phyloP scores from a whole-genome alignment of 306 rosid species.

The Dryas drummondii region DNA sequence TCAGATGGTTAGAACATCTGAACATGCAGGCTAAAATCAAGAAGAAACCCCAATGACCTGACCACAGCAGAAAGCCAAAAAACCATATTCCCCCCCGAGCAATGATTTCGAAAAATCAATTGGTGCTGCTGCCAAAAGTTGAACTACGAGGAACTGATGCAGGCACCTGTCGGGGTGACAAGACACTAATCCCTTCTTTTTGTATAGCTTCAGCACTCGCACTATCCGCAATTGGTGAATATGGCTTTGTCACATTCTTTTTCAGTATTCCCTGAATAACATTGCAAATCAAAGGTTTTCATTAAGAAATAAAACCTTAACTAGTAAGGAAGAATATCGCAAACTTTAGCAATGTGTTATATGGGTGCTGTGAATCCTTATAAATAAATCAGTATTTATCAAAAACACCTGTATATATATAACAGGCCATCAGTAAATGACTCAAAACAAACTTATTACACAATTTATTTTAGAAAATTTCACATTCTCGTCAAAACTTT shows the following conservation, averaged over 20 bases:
- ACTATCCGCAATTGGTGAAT: slow-evolving; percentile 67
- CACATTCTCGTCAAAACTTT: neutral
- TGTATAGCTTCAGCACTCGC: slow-evolving; percentile 39
- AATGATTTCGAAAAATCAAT: slow-evolving; percentile 26
- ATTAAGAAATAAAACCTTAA: slow-evolving; percentile 9
- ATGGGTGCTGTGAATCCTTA: neutral
- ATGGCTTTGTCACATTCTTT: slow-evolving; percentile 67
- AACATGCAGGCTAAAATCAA: neutral
- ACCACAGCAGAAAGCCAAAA: neutral
- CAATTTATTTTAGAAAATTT: neutral
- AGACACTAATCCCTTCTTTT: slow-evolving; percentile 53
- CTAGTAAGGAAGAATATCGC: neutral
- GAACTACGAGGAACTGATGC: slow-evolving; percentile 59
- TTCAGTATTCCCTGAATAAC: slow-evolving; percentile 48
- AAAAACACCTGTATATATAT: neutral
- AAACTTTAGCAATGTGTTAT: neutral
- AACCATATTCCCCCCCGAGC: neutral
- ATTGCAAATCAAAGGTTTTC: slow-evolving; percentile 23
- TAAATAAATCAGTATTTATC: neutral
- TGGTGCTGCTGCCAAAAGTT: slow-evolving; percentile 62
- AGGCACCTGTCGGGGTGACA: slow-evolving; percentile 56
- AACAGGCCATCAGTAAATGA: neutral
- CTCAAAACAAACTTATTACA: neutral
- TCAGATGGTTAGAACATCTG: neutral
- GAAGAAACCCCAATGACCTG: neutral